Percentiles rank a stretch among this genome's conserved stretches.
Evolutionary conservation across 2,329 filamentous ascomycete genomes (phyloP).

Genomic region (Cryphonectria parasitica): DNA sequence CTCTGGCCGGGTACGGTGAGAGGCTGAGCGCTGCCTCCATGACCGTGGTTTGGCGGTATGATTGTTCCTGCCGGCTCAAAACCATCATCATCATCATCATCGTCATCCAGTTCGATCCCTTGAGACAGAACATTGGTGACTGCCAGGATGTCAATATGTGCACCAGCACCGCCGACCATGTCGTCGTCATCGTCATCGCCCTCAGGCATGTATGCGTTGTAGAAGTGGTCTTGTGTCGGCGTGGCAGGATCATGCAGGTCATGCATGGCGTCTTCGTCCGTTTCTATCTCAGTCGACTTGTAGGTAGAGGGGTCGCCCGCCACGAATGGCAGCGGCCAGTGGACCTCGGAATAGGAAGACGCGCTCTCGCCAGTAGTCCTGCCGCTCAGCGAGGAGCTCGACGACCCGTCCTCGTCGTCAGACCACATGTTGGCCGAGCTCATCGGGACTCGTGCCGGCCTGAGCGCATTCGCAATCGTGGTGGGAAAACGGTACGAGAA

Average conservation of each 20-base stretch:
- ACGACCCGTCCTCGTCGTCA: constrained; percentile 27
- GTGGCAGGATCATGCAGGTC: background rate
- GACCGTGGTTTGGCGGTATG: constrained; percentile 7
- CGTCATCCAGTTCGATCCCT: constrained; percentile 33
- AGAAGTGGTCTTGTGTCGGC: constrained; percentile 15
- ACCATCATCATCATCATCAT: too few relatives aligned
- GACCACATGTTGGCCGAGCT: constrained; percentile 30
- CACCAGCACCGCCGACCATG: constrained; percentile 33
- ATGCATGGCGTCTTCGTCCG: constrained; percentile 2
- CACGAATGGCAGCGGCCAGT: constrained; percentile 2
- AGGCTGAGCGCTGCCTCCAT: constrained; percentile 9
- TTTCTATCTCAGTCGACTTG: constrained; percentile 13
- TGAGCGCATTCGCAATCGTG: constrained; percentile 25
- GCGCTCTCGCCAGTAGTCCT: constrained; percentile 6
- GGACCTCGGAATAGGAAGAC: constrained; percentile 12
- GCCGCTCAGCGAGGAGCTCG: constrained; percentile 10
- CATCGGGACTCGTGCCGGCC: constrained; percentile 17
- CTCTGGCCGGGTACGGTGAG: background rate
- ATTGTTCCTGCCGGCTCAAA: constrained; percentile 15
- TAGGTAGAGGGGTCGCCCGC: constrained; percentile 4
- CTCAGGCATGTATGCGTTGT: constrained; percentile 32
- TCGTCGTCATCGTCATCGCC: constrained; percentile 35
- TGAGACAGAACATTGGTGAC: constrained; percentile 31
- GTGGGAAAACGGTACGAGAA: background rate
- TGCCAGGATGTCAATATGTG: constrained; percentile 32